Percentiles rank a stretch among this genome's conserved stretches.
phyloP scores from a whole-genome alignment of 2,329 filamentous ascomycete genomes.

The Colletotrichum gloeosporioides region DNA sequence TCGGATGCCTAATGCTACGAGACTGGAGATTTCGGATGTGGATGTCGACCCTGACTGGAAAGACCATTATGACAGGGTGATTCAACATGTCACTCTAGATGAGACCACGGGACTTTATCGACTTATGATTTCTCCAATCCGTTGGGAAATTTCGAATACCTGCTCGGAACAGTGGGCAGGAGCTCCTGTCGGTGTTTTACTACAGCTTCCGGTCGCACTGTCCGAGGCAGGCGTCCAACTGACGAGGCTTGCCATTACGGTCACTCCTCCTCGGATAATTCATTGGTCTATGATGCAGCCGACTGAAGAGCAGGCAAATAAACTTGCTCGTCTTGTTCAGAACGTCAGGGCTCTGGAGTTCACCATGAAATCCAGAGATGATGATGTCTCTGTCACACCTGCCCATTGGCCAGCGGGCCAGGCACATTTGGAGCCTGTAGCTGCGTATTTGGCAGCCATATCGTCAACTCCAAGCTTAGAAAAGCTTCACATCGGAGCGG shows the following conservation, averaged over 20 bases:
- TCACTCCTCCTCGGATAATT: not conserved
- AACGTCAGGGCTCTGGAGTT: not conserved
- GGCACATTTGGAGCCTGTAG: not conserved
- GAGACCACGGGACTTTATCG: not conserved
- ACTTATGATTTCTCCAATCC: not conserved
- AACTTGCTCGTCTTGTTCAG: not conserved
- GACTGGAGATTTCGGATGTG: not conserved
- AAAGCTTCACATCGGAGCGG: not conserved
- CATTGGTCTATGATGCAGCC: not conserved
- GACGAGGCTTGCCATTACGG: not conserved
- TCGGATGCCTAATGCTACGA: not conserved
- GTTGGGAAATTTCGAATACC: not conserved
- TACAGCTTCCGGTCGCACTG: not conserved
- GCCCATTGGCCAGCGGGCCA: not conserved
- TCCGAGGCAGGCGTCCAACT: not conserved
- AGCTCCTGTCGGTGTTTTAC: not conserved
- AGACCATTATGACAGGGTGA: not conserved
- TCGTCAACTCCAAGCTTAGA: not conserved
- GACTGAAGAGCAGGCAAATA: not conserved
- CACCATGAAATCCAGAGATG: not conserved
- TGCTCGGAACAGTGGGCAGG: not conserved
- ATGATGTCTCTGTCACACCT: not conserved
- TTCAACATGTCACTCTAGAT: not conserved
- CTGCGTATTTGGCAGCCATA: not conserved
- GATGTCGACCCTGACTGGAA: not conserved